phyloP scores from a whole-genome alignment of 1,139 yeast genomes.

The Candida tropicalis region DNA sequence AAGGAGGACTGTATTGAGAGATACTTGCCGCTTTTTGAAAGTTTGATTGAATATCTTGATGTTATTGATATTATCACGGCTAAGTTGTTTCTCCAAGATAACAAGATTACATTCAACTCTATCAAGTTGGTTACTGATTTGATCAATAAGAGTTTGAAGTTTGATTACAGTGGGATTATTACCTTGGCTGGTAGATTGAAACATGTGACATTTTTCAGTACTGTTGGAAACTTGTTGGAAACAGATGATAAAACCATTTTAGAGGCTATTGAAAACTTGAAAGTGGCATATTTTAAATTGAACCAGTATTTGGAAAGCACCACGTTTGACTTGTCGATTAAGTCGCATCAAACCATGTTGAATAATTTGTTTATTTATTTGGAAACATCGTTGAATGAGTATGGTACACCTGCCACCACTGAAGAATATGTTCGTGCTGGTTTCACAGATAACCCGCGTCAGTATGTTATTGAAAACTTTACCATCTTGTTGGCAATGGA shows the following conservation, averaged over 20 bases:
- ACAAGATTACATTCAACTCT: conserved; percentile 46
- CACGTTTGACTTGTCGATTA: conserved; percentile 41
- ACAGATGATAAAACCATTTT: conserved; percentile 39
- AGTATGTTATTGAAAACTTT: conserved; percentile 46
- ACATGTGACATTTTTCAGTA: conserved; percentile 47
- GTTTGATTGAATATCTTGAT: conserved; percentile 46
- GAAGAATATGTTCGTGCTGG: conserved; percentile 52
- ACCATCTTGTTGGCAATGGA: conserved; percentile 50
- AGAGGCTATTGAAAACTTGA: conserved; percentile 37
- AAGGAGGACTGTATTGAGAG: conserved; percentile 36
- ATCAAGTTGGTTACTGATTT: conserved; percentile 51
- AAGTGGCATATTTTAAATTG: conserved; percentile 38
- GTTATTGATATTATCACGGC: conserved; percentile 45
- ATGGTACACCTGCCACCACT: conserved; percentile 47
- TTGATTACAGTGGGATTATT: conserved; percentile 41
- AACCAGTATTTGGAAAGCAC: conserved; percentile 41
- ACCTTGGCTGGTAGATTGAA: conserved; percentile 48
- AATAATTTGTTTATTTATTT: conserved; percentile 43
- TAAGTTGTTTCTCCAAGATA: conserved; percentile 46
- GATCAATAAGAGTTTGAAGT: conserved; percentile 44
- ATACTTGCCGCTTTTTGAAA: conserved; percentile 43
- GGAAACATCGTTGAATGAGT: conserved; percentile 46
- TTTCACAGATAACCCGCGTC: conserved; percentile 46
- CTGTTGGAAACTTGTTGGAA: conserved; percentile 43
- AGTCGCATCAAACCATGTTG: conserved; percentile 46